These are phyloP conservation scores for Verticillium nonalfalfae DNA, from an alignment of 2,329 filamentous ascomycete genomes.

Conservation along the genomic window DNA sequence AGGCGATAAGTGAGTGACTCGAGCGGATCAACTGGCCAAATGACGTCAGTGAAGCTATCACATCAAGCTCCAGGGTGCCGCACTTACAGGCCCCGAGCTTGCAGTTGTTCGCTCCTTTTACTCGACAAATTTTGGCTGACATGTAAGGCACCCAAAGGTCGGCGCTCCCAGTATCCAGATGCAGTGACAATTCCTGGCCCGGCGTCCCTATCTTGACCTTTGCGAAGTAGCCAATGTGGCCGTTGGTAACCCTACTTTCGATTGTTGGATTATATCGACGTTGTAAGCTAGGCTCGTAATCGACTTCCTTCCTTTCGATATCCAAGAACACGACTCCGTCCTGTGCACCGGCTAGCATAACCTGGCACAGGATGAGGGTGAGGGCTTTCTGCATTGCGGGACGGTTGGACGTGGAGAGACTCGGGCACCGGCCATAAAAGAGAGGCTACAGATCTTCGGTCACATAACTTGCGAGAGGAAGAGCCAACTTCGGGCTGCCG, in stretches of 20 bases:
- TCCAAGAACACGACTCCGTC: background rate
- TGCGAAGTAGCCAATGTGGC: slow-evolving; percentile 42
- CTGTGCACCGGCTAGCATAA: background rate
- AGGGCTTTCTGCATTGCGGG: background rate
- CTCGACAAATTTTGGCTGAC: slow-evolving; percentile 30
- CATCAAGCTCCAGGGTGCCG: no score
- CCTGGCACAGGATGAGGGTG: background rate
- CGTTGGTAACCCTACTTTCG: background rate
- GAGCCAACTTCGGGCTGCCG: no score
- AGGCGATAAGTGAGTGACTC: background rate
- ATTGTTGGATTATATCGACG: background rate
- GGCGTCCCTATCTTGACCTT: slow-evolving; percentile 52
- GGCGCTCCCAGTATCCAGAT: slow-evolving; percentile 62
- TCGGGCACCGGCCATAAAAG: background rate
- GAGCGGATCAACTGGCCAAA: background rate
- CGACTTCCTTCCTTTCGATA: background rate
- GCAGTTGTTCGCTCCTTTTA: slow-evolving; percentile 2
- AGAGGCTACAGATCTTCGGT: no score
- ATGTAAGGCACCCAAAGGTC: slow-evolving; percentile 55
- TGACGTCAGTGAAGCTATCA: background rate
- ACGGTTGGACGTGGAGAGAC: background rate
- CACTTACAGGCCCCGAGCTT: slow-evolving; percentile 3
- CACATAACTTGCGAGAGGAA: no score
- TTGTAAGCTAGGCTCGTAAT: background rate
- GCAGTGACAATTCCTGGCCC: slow-evolving; percentile 45